phyloP scores from a whole-genome alignment of 192 early-diverging fungal genomes.

The Spinellus fusiger region DNA sequence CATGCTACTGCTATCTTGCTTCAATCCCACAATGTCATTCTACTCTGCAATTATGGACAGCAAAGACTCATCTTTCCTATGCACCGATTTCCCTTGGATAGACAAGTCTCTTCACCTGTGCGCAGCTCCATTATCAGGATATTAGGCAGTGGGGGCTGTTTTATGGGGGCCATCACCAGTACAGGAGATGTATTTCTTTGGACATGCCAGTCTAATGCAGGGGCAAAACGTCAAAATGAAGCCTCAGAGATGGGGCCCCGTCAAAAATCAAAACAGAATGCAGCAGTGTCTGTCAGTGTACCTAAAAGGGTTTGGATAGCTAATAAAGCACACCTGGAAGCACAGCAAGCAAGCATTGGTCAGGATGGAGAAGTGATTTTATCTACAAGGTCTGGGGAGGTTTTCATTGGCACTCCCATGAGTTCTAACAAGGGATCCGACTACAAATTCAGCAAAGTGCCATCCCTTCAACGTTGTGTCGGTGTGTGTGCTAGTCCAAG shows the following conservation, averaged over 20 bases:
- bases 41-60: constrained; percentile 47
- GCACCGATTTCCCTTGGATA: constrained; percentile 32
- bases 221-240: neutral
- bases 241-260: neutral
- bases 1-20: constrained; percentile 60
- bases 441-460: constrained; percentile 51
- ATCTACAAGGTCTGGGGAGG: constrained; percentile 60
- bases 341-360: constrained; percentile 58
- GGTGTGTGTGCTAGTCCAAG: constrained; percentile 51
- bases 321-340: constrained; percentile 39
- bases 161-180: constrained; percentile 28
- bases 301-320: constrained; percentile 57
- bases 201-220: constrained; percentile 22
- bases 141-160: constrained; percentile 18
- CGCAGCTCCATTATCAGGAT: constrained; percentile 15
- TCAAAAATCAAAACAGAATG: neutral
- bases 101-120: constrained; percentile 8
- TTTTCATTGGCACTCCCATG: constrained; percentile 49
- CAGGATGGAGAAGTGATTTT: constrained; percentile 62
- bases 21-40: constrained; percentile 47
- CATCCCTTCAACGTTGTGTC: constrained; percentile 53
- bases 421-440: constrained; percentile 17
- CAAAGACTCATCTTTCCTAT: constrained; percentile 31
- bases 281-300: neutral
- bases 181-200: constrained; percentile 57